Percentiles rank a stretch among this genome's conserved stretches.
These are phyloP conservation scores for Daldinia vernicosa DNA, from an alignment of 495 filamentous ascomycete species.

Conservation along the genomic window DNA sequence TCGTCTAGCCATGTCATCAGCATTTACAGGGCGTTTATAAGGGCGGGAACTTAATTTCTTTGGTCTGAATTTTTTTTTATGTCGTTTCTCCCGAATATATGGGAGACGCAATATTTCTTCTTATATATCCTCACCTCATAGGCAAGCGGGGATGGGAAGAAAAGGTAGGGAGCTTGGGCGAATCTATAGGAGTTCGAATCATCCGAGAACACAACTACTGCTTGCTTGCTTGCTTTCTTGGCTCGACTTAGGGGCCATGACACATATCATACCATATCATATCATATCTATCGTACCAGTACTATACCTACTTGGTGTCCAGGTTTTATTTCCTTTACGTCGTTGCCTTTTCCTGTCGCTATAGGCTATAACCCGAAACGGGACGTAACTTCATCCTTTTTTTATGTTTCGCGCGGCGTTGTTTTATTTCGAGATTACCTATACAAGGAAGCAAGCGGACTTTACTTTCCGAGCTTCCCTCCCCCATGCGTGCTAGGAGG, in stretches of 20 bases:
- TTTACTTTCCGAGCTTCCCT: background rate
- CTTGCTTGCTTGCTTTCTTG: conserved; percentile 7
- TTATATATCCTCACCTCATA: conserved; percentile 7
- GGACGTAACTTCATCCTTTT: conserved; percentile 9
- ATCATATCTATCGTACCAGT: conserved; percentile 7
- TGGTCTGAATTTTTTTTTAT: conserved; percentile 4
- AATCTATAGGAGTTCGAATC: conserved; percentile 29
- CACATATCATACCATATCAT: background rate
- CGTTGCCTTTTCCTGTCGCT: conserved; percentile 8
- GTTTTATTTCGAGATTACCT: background rate
- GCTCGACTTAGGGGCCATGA: background rate
- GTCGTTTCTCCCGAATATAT: background rate
- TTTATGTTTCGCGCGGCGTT: conserved; percentile 16
- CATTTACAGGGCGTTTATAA: conserved; percentile 15
- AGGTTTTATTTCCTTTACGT: conserved; percentile 15
- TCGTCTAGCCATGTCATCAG: conserved; percentile 31
- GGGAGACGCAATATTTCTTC: background rate
- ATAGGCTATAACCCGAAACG: conserved; percentile 25
- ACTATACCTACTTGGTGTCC: conserved; percentile 13
- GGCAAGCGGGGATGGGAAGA: conserved; percentile 7
- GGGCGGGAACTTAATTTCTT: conserved; percentile 4
- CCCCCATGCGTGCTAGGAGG: background rate
- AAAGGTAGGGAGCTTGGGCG: conserved; percentile 22
- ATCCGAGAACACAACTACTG: conserved; percentile 3
- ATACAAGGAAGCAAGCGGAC: conserved; percentile 5